Conservation (phyloP, 2,329 filamentous ascomycete genomes). For the Polychaeton citri region DNA sequence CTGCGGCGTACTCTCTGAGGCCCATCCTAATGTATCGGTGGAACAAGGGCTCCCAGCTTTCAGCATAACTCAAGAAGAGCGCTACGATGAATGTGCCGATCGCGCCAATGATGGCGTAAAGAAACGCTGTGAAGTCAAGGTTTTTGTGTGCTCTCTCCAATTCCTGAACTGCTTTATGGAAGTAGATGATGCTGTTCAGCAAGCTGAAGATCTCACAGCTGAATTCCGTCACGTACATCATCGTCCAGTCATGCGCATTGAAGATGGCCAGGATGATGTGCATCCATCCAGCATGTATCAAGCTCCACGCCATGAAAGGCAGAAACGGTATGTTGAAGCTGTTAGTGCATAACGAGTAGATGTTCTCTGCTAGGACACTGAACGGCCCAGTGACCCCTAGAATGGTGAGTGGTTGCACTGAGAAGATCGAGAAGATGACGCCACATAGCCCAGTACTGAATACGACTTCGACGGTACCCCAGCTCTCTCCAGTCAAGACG, state of each 20-base stretch:
- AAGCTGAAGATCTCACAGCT: constrained; percentile 54
- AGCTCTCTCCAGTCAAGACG: constrained; percentile 47
- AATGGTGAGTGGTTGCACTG: constrained; percentile 51
- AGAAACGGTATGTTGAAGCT: constrained; percentile 48
- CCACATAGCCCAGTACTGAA: constrained; percentile 53
- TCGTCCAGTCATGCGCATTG: constrained; percentile 58
- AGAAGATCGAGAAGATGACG: constrained; percentile 47
- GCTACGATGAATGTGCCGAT: constrained; percentile 50
- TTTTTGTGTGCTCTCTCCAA: constrained; percentile 44
- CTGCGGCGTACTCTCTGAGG: constrained; percentile 50
- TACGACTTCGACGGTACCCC: constrained; percentile 55
- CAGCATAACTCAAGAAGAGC: constrained; percentile 47
- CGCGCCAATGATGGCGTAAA: constrained; percentile 52
- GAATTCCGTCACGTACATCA: constrained; percentile 56
- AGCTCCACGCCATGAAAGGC: constrained; percentile 55
- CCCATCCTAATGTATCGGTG: constrained; percentile 49
- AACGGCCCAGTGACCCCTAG: constrained; percentile 54
- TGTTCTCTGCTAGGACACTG: constrained; percentile 53
- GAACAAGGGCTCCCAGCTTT: constrained; percentile 48
- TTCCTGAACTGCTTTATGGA: constrained; percentile 54
- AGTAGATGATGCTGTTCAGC: constrained; percentile 55
- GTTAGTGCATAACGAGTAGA: constrained; percentile 44
- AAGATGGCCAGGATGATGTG: constrained; percentile 50
- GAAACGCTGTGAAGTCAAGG: constrained; percentile 48
- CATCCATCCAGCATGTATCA: constrained; percentile 54